Conservation (phyloP, 106 monocot species). For the Dendrobium huoshanense region DNA sequence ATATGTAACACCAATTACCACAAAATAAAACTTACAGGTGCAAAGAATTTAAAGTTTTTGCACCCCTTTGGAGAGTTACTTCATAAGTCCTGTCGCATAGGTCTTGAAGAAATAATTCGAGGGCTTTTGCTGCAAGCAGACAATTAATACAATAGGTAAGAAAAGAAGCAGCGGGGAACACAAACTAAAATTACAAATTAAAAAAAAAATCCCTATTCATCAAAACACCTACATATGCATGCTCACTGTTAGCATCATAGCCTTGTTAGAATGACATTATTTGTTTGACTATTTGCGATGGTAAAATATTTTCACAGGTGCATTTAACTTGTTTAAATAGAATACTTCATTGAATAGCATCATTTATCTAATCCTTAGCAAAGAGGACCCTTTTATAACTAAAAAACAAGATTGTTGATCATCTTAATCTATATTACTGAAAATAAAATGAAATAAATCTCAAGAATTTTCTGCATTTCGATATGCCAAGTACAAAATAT, state of each 20-base stretch:
- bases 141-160: background rate
- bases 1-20: background rate
- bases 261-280: background rate
- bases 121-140: constrained; percentile 79
- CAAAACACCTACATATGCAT: background rate
- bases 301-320: background rate
- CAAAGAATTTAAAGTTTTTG: constrained; percentile 89
- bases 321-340: background rate
- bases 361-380: background rate
- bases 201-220: background rate
- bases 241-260: background rate
- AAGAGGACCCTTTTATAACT: background rate
- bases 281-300: background rate
- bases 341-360: background rate
- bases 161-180: background rate
- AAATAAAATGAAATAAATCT: background rate
- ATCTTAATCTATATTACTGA: background rate
- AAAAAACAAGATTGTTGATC: background rate
- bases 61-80: constrained; percentile 88
- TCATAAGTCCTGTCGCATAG: constrained; percentile 95
- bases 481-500: background rate
- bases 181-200: background rate
- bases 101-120: constrained; percentile 97
- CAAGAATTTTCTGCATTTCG: background rate
- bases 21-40: constrained; percentile 70